A percentile compares a stretch with the other conserved stretches of the same genome.
phyloP scores from a whole-genome alignment of 345 rosid genomes.

The Rhodomyrtus tomentosa region DNA sequence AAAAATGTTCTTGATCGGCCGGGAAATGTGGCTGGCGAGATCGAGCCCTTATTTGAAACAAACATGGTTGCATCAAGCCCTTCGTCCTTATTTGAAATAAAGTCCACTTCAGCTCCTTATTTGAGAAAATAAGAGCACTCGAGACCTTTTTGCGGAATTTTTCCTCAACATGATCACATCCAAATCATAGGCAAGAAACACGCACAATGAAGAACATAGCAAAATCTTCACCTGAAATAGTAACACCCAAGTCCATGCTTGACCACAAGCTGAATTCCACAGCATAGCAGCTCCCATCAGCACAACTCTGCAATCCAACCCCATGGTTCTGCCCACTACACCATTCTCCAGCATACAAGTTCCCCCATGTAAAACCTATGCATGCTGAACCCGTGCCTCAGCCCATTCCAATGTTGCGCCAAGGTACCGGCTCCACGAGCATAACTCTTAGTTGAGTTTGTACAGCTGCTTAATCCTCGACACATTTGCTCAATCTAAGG shows the following conservation, averaged over 20 bases:
- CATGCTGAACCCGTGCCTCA: conserved; percentile 74
- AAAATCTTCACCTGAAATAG: conserved; percentile 57
- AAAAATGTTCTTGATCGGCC: no score
- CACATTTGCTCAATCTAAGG: conserved; percentile 39
- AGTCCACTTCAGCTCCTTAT: no score
- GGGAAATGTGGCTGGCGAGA: no score
- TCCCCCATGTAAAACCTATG: conserved; percentile 69
- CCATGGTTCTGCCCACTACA: conserved; percentile 86
- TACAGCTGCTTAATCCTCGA: conserved; percentile 31
- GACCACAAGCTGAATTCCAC: conserved; percentile 79
- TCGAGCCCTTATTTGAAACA: no score
- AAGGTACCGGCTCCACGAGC: conserved; percentile 75
- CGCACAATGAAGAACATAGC: neutral
- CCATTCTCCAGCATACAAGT: conserved; percentile 83
- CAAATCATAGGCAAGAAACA: neutral
- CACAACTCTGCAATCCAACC: conserved; percentile 64
- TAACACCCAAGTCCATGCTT: conserved; percentile 88
- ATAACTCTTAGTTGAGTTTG: conserved; percentile 62
- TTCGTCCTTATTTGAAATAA: no score
- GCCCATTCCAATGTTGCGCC: conserved; percentile 79
- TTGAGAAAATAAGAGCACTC: no score
- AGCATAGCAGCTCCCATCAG: conserved; percentile 62
- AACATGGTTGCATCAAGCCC: no score
- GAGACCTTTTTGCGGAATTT: no score
- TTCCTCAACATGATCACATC: neutral